A percentile compares a stretch with the other conserved stretches of the same genome.
These are phyloP conservation scores for Wickerhamiella parazyma DNA, from an alignment of 805 yeast species.

Conservation along the genomic window DNA sequence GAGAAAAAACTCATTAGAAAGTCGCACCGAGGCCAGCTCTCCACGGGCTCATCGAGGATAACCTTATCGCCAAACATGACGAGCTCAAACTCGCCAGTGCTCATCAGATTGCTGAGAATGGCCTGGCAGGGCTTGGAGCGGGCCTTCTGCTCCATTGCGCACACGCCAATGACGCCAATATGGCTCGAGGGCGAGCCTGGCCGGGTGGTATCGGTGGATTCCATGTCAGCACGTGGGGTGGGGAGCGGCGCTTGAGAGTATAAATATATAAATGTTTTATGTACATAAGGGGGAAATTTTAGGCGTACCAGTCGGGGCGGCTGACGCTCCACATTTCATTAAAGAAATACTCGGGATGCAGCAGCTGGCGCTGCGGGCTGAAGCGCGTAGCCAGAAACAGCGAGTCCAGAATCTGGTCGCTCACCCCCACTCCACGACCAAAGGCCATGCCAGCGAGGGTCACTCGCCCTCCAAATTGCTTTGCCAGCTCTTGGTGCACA, in stretches of 20 bases:
- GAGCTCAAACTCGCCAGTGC: conserved; percentile 91
- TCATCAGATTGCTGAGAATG: conserved; percentile 74
- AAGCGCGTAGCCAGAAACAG: conserved; percentile 41
- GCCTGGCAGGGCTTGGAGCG: conserved; percentile 90
- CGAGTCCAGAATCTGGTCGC: conserved; percentile 64
- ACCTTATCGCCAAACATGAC: conserved; percentile 96
- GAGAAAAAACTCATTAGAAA: conserved; percentile 86
- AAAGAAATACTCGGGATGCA: conserved; percentile 23
- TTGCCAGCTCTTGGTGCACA: conserved; percentile 26
- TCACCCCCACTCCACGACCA: conserved; percentile 76
- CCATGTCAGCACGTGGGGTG: conserved; percentile 2
- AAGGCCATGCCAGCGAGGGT: conserved; percentile 69
- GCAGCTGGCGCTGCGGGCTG: conserved; percentile 21
- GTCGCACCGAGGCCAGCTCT: conserved; percentile 99
- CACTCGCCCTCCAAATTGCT: conserved; percentile 30
- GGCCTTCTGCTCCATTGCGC: conserved; percentile 98
- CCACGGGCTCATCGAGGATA: conserved; percentile 79
- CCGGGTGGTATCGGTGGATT: neutral
- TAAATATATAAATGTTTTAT: too few relatives aligned
- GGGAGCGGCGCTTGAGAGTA: too few relatives aligned
- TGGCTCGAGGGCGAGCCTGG: conserved; percentile 8
- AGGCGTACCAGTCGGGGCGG: conserved; percentile 20
- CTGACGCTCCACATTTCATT: conserved; percentile 19
- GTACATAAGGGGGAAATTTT: too few relatives aligned
- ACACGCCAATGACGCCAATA: conserved; percentile 88